Conservation (phyloP, 208 protist species). For the Trypanosomatidae sp. region DNA sequence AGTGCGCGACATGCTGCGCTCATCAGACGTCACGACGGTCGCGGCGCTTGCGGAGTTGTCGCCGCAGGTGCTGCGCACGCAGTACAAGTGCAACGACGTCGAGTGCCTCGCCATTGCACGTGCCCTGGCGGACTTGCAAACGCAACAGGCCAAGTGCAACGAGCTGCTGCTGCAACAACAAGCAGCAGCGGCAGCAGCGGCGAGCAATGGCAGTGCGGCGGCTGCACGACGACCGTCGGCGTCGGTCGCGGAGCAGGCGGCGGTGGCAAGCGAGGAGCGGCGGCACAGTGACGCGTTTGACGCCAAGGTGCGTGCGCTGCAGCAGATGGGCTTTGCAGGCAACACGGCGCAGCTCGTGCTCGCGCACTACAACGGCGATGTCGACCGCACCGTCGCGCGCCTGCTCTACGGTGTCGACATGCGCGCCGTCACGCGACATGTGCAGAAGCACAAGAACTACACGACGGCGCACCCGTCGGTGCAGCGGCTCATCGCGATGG, state of each 20-base stretch:
- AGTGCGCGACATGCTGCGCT: slow-evolving; percentile 32
- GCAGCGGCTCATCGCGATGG: slow-evolving; percentile 64
- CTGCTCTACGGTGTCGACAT: slow-evolving; percentile 39
- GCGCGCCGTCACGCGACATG: slow-evolving; percentile 22
- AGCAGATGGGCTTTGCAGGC: slow-evolving; percentile 44
- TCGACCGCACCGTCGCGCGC: slow-evolving; percentile 42
- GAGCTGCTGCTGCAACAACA: too few relatives aligned
- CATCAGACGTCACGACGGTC: slow-evolving; percentile 41
- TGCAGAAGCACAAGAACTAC: slow-evolving; percentile 36
- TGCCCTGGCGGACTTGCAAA: too few relatives aligned
- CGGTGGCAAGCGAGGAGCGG: background rate
- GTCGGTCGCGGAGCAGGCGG: too few relatives aligned
- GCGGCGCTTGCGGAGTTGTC: slow-evolving; percentile 31
- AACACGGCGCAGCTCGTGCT: slow-evolving; percentile 24
- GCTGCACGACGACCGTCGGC: background rate
- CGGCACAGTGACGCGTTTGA: slow-evolving; percentile 35
- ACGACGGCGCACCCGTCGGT: slow-evolving; percentile 46
- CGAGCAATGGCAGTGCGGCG: background rate
- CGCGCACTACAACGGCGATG: slow-evolving; percentile 72
- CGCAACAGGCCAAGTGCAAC: too few relatives aligned
- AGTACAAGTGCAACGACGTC: slow-evolving; percentile 15
- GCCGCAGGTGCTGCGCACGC: slow-evolving; percentile 32
- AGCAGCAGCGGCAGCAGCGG: too few relatives aligned
- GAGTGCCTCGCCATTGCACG: too few relatives aligned
- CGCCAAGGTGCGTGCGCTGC: slow-evolving; percentile 22